These are phyloP conservation scores for Guyanaporus albipodus DNA, from an alignment of 768 basidiomycete species.

Conservation along the genomic window DNA sequence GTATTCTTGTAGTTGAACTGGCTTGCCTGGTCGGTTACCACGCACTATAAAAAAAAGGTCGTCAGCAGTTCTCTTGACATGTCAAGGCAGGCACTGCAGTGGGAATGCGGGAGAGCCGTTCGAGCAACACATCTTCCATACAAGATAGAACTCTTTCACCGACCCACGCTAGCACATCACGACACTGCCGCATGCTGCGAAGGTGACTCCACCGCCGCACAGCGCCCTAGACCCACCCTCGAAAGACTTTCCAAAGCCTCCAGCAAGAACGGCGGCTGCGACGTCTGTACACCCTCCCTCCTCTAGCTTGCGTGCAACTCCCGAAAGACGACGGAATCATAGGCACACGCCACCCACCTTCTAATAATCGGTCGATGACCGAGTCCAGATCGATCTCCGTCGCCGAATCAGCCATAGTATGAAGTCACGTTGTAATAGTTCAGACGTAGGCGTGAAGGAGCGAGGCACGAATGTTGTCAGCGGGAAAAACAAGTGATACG, in stretches of 20 bases:
- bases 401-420: slow-evolving; percentile 68
- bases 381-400: slow-evolving; percentile 99
- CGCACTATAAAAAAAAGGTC: slow-evolving; percentile 59
- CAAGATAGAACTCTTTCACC: slow-evolving; percentile 8
- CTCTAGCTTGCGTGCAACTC: slow-evolving; percentile 1
- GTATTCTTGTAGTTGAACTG: slow-evolving; percentile 96
- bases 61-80: slow-evolving; percentile 16
- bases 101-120: not conserved
- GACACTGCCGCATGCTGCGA: slow-evolving; percentile 19
- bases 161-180: not conserved
- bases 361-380: slow-evolving; percentile 96
- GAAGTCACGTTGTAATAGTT: slow-evolving; percentile 12
- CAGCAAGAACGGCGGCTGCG: not conserved
- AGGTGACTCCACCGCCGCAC: not conserved
- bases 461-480: slow-evolving; percentile 16
- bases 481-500: slow-evolving; percentile 24
- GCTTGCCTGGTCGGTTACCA: slow-evolving; percentile 97
- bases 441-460: slow-evolving; percentile 16
- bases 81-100: not conserved
- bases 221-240: slow-evolving; percentile 11
- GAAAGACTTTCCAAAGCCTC: not conserved
- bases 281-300: not conserved
- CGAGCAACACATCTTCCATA: not conserved
- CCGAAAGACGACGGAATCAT: slow-evolving; percentile 21
- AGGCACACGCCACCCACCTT: slow-evolving; percentile 66